Evolutionary conservation across 768 basidiomycete genomes (phyloP).

Genomic region (Panus rudis): DNA sequence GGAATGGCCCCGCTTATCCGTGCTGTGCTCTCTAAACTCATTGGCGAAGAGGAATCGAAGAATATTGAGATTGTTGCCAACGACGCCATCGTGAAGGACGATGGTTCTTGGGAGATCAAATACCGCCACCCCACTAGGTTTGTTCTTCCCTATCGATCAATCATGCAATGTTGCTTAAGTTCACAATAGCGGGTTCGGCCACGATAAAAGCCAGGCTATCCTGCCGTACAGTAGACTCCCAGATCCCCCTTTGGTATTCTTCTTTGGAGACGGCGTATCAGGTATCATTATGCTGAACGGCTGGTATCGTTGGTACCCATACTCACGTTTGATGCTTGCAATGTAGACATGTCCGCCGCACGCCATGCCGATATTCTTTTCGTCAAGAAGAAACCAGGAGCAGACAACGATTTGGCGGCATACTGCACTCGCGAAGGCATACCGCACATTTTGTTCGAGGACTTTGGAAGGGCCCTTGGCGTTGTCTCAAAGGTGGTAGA

Average conservation of each 20-base stretch:
- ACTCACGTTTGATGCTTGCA: not conserved
- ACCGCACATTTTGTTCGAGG: conserved; percentile 67
- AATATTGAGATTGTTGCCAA: conserved; percentile 94
- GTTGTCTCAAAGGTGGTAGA: conserved; percentile 64
- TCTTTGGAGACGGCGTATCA: conserved; percentile 97
- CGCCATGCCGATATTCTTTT: conserved; percentile 91
- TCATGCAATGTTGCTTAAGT: not conserved
- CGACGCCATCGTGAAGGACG: conserved; percentile 59
- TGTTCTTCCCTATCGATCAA: not conserved
- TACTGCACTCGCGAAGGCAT: conserved; percentile 81
- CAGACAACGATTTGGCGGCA: conserved; percentile 79
- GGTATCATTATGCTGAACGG: conserved; percentile 40
- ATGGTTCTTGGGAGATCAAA: conserved; percentile 74
- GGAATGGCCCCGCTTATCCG: conserved; percentile 95
- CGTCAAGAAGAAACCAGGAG: conserved; percentile 72
- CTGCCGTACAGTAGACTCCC: conserved; percentile 75
- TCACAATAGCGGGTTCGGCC: conserved; percentile 69
- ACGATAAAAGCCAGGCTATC: conserved; percentile 95
- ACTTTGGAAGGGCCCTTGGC: conserved; percentile 57
- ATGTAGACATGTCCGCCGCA: conserved; percentile 84
- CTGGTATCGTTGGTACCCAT: not conserved
- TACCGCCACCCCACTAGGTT: conserved; percentile 58
- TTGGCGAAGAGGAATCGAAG: conserved; percentile 64
- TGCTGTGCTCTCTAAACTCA: conserved; percentile 76
- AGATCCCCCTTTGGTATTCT: conserved; percentile 78